Base-by-base conservation (phyloP, 2,329 filamentous ascomycete genomes). In the Botrytis fragariae region DNA sequence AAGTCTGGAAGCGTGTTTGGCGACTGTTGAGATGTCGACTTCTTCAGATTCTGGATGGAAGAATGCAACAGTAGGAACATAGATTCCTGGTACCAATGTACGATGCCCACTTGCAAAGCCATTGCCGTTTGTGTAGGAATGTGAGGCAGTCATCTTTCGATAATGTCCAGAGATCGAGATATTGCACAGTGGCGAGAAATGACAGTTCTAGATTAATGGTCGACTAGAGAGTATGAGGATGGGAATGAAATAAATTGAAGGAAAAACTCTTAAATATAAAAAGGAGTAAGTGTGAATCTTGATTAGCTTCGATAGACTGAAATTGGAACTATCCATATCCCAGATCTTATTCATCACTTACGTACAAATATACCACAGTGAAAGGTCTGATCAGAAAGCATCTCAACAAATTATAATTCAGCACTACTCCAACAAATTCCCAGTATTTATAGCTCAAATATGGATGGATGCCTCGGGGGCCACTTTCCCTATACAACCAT, bases 1-100 rank as follows among this genome's bases (percentile, higher is more conserved):
- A 22, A 91, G 85, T 76, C 86, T 86, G 44, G 87, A 84, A 54
- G 87, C 87, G 39, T 77, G 73, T 61, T 72, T 72, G 42, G 25
- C 44, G 25, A 61, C 70, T 59, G 73, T 68, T 25, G 59, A 20
- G 25, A 67, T 14, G 51, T 76, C 75, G 9, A 76, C 48, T 20
- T 64, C 72, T 69, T 76, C 73, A 7, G 72, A 71, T 16, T 79
- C 63, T 25, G 64, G 69, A 20, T 73, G n/a, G 54, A 76, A 75
- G 79, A 87, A 87, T 74, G 85, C 84, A 60, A 86, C 83, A 16
- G 86, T 87, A 45, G 86, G 86, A 64, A 86, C 85, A 77, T 87
- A 87, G 74, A 87, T 80, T 67, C 84, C 85, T 18, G 68, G 74
- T 22, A 74, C 74, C 12, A 76, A 76, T 16, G 76, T 74, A 32